These are phyloP conservation scores for Claviceps quebecensis DNA, from an alignment of 2,329 filamentous ascomycete species.

Conservation along the genomic window DNA sequence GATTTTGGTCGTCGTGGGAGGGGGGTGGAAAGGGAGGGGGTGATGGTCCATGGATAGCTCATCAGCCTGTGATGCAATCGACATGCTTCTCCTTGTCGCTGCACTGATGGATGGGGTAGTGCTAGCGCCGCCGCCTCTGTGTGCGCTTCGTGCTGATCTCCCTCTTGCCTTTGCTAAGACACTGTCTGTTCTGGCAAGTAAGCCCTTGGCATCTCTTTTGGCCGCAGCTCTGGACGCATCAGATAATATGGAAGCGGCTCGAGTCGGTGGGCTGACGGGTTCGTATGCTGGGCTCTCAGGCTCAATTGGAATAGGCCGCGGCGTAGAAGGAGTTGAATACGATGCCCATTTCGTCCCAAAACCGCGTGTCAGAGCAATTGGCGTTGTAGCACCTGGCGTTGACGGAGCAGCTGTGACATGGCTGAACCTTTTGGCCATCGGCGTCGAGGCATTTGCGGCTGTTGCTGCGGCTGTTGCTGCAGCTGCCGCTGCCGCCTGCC, in stretches of 20 bases:
- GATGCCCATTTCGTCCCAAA: slow-evolving; percentile 46
- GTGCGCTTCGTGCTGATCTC: slow-evolving; percentile 22
- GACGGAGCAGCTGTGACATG: slow-evolving; percentile 19
- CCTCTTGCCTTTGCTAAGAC: slow-evolving; percentile 18
- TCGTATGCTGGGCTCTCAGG: slow-evolving; percentile 41
- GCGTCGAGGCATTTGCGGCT: slow-evolving; percentile 11
- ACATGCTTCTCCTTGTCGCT: slow-evolving; percentile 29
- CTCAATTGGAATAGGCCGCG: slow-evolving; percentile 24
- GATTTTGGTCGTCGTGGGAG: slow-evolving; percentile 27
- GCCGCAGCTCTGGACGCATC: slow-evolving; percentile 14
- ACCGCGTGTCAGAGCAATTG: slow-evolving; percentile 17
- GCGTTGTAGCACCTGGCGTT: slow-evolving; percentile 20
- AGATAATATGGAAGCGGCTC: slow-evolving; percentile 23
- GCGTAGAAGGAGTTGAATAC: slow-evolving; percentile 44
- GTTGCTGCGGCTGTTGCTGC: slow-evolving; percentile 14
- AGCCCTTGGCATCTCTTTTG: slow-evolving; percentile 20
- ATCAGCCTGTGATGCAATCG: slow-evolving; percentile 31
- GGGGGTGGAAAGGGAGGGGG: slow-evolving; percentile 9
- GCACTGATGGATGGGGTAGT: slow-evolving; percentile 21
- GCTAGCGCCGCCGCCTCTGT: slow-evolving; percentile 20
- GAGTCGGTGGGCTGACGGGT: slow-evolving; percentile 41
- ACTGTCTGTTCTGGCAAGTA: slow-evolving; percentile 11
- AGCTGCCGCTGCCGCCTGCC: slow-evolving; percentile 19
- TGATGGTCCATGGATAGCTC: slow-evolving; percentile 30
- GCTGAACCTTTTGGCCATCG: slow-evolving; percentile 16